Evolutionary conservation across 176 grass and related monocot species (phyloP).

Genomic region (Lolium multiflorum): DNA sequence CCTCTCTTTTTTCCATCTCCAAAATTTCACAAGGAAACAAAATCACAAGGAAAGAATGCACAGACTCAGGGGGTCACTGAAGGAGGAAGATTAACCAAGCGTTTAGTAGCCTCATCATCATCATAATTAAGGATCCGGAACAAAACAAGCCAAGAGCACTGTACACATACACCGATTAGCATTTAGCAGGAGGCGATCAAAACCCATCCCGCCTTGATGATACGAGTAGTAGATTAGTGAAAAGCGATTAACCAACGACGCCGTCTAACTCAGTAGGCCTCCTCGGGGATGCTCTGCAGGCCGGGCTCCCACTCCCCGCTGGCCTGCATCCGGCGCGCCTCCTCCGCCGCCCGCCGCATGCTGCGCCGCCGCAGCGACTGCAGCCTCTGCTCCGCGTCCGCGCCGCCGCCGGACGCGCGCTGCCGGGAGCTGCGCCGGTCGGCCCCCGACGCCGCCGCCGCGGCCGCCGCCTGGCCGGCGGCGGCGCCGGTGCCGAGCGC

Average conservation of each 20-base stretch:
- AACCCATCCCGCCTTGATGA: conserved; percentile 43
- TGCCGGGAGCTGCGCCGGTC: conserved; percentile 36
- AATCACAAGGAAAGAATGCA: conserved; percentile 1
- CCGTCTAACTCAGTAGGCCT: conserved; percentile 55
- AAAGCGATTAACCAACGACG: conserved; percentile 42
- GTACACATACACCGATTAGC: conserved; percentile 50
- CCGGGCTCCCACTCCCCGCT: conserved; percentile 73
- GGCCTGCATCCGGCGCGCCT: conserved; percentile 43
- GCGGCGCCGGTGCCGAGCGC: conserved; percentile 42
- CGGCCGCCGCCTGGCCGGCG: conserved; percentile 18
- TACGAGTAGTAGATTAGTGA: conserved; percentile 28
- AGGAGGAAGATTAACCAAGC: conserved; percentile 21
- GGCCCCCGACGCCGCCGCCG: not conserved
- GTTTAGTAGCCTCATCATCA: not conserved
- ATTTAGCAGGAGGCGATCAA: conserved; percentile 58
- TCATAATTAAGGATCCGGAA: conserved; percentile 11
- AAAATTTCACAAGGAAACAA: not conserved
- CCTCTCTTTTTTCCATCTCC: conserved; percentile 18
- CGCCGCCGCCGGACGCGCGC: conserved; percentile 32
- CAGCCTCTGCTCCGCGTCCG: conserved; percentile 68
- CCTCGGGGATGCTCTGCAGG: conserved; percentile 93
- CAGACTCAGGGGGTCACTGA: conserved; percentile 28
- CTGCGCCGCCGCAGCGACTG: conserved; percentile 78
- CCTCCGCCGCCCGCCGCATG: conserved; percentile 58
- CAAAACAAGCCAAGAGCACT: conserved; percentile 39